These are phyloP conservation scores for Fusarium papillatum DNA, from an alignment of 2,329 filamentous ascomycete species.

Conservation along the genomic window DNA sequence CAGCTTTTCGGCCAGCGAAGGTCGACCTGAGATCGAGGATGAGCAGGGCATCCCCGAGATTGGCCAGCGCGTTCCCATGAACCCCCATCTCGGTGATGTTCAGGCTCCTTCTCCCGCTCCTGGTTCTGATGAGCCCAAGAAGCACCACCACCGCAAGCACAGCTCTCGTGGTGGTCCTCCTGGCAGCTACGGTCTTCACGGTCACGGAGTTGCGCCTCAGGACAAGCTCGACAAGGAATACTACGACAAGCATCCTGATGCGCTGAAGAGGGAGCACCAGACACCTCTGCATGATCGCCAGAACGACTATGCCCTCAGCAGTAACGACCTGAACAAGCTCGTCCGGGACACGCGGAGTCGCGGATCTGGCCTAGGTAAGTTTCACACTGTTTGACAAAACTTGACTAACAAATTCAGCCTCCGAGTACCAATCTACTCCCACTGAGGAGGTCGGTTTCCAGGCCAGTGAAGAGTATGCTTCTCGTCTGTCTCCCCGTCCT, in stretches of 20 bases:
- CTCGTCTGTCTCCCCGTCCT: conserved; percentile 78
- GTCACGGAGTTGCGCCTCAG: conserved; percentile 81
- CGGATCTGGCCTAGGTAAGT: conserved; percentile 65
- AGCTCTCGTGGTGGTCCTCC: conserved; percentile 82
- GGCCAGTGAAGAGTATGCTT: conserved; percentile 86
- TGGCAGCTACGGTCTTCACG: conserved; percentile 93
- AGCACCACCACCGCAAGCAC: conserved; percentile 77
- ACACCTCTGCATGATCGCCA: conserved; percentile 67
- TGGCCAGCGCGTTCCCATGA: conserved; percentile 93
- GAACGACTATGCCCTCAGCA: conserved; percentile 87
- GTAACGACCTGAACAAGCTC: conserved; percentile 90
- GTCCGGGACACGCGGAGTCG: conserved; percentile 78
- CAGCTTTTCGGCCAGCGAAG: conserved; percentile 64
- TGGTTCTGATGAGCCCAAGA: conserved; percentile 56
- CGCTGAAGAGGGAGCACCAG: conserved; percentile 79
- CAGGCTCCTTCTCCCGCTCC: conserved; percentile 91
- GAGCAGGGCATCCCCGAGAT: conserved; percentile 94
- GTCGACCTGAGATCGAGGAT: conserved; percentile 70
- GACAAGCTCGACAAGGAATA: conserved; percentile 93
- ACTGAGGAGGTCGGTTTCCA: conserved; percentile 93
- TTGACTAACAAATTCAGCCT: conserved; percentile 63
- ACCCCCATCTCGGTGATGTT: conserved; percentile 92
- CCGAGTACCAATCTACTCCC: conserved; percentile 79
- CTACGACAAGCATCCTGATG: conserved; percentile 92
- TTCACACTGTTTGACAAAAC: conserved; percentile 3